Evolutionary conservation across 768 basidiomycete genomes (phyloP), one percentile per base, ranked within the genome.

Genomic region (Porpolomopsis calyptriformis): DNA sequence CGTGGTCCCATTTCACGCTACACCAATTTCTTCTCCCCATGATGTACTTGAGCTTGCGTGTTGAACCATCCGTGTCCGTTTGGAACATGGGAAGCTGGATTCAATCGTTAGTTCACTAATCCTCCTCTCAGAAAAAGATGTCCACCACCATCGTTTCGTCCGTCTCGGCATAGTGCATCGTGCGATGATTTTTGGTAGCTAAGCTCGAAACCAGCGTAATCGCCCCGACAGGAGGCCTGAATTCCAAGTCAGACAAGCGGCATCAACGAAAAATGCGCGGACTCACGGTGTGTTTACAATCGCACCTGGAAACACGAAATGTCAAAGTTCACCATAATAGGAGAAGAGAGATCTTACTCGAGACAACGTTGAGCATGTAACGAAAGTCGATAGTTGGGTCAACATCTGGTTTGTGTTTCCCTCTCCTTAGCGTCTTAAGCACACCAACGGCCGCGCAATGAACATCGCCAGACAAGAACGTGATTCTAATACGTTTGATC

Each of bases 201-300:
- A 94, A 73, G 9, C 78, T 70, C n/a, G 77, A 77, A 10, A 96
- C 89, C 77, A 96, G 73, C 2, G 71, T 64, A 35, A 93, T 75
- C 11, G 93, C 90, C 2, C 69, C 74, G 44, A 67, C 63, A 0
- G 89, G 88, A 11, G 85, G 86, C 26, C 64, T 67, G 46, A 43
- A 19, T n/a, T 33, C 9, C 14, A 20, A 27, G 38, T 25, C n/a
- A 25, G 44, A n/a, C 50, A 12, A 16, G 45, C 22, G 18, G 34
- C 2, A 25, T 20, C 16, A 40, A 26, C 2, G 16, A 43, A 40
- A 43, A 23, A 20, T n/a, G 6, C 34, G 43, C 41, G 14, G 40
- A 35, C 85, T 58, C 57, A 83, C 84, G 94, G 92, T 0, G 94
- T 96, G 58, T 96, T 94, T 40, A 99, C 94, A 52, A 99, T 98